Evolutionary conservation across 2,329 filamentous ascomycete genomes (phyloP), one percentile per base, ranked within the genome.

Genomic region (Lasiodiplodia gonubiensis): DNA sequence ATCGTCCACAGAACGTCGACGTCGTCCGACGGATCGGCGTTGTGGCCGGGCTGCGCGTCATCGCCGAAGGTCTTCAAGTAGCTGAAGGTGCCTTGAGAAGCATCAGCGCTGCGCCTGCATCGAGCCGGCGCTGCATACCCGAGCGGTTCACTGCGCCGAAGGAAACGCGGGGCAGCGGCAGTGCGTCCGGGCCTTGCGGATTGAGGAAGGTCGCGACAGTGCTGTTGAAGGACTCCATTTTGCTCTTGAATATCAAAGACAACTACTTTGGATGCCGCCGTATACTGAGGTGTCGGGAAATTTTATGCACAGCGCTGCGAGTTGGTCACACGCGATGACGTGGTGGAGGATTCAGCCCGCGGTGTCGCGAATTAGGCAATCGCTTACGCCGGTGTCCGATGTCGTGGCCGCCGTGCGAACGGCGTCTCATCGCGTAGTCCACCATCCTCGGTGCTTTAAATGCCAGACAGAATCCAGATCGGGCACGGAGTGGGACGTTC

Each of bases 1-100:
- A 79, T 72, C 76, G 76, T 79, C 18, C 53, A 57, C 30, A 60
- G 42, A 11, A 55, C 5, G 23, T 52, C 46, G 46, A 48, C 16
- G 25, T 18, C 8, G 12, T 37, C 23, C 16, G 46, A 35, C 14
- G 55, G 65, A 11, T 60, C 48, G 3, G 65, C 65, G n/a, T 49
- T 63, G 59, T 10, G 27, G 27, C 59, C 46, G 4, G 59, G 59
- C 39, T 60, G 39, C 39, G 25, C n/a, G 14, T 60, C 65, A n/a
- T 27, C 35, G 18, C 54, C 54, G 21, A 67, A 67, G 21, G 30
- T 30, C 46, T 61, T 61, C 4, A 53, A 30, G 33, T 53, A 67
- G 10, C 61, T 46, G 35, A 67, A 53, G 33, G 54, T 51, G 11
- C 55, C 65, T 67, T 48, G 8, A 30, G 16, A 18, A 25, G 27